phyloP scores from a whole-genome alignment of 139 green algal species.

The Deuterostichococcus epilithicus region DNA sequence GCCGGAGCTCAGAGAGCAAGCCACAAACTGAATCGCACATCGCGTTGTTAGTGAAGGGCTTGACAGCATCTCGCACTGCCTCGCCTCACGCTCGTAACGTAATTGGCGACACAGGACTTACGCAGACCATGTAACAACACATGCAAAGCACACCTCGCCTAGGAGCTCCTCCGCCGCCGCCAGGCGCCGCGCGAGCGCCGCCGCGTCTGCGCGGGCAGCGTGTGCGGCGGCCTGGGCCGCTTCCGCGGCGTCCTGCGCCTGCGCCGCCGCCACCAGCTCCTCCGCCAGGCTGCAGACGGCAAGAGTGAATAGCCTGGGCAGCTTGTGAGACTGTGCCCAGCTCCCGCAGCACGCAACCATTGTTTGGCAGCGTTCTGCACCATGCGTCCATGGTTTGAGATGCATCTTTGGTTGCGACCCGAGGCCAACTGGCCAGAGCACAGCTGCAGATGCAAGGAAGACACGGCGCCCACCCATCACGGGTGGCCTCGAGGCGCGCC shows the following conservation, averaged over 20 bases:
- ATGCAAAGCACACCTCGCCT: constrained; percentile 44
- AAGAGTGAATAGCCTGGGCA: no score
- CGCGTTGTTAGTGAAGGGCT: no score
- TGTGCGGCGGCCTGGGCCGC: constrained; percentile 33
- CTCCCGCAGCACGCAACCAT: no score
- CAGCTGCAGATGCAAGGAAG: neutral
- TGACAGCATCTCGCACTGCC: no score
- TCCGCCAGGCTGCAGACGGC: constrained; percentile 66
- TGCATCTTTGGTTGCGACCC: neutral
- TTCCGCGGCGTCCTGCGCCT: constrained; percentile 44
- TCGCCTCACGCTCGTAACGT: no score
- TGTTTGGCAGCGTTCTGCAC: no score
- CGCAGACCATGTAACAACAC: neutral
- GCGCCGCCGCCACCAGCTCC: constrained; percentile 71
- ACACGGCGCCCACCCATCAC: constrained; percentile 61
- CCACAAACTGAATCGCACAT: no score
- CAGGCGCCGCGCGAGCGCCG: constrained; percentile 33
- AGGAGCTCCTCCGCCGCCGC: constrained; percentile 78
- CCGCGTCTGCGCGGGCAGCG: neutral
- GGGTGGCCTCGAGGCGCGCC: constrained; percentile 65
- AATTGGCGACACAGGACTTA: neutral
- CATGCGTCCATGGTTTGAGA: no score
- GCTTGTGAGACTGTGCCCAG: no score
- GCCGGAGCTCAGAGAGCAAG: no score
- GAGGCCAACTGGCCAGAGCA: neutral